Evolutionary conservation across 257 asterid genomes (phyloP), one percentile per base, ranked within the genome.

Genomic region (Fraxinus cuspidata): DNA sequence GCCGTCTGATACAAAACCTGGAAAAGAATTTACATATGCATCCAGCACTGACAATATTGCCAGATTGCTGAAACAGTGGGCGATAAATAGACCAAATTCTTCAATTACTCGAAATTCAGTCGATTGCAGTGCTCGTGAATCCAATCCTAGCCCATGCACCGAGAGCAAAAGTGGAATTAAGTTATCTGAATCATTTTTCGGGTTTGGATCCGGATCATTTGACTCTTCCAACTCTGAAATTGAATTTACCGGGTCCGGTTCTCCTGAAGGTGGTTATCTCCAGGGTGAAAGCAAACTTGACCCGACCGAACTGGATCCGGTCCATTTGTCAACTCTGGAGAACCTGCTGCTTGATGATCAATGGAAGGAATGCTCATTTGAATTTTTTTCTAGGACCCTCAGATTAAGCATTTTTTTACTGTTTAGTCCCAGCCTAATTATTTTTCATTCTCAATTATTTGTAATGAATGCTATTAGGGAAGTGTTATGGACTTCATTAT

Each of bases 31-130:
- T 74, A 25, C 86, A 0, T 95, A 95, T 7, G 99, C 98, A n/a
- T 93, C 96, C 13, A 93, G 90, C 83, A 87, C 97, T 0, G 97
- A 90, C 28, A 95, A 95, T 38, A 95, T 95, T 0, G 94, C 98
- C 0, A 87, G 85, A 80, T 69, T 95, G 80, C 91, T 95, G 0
- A 88, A 93, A 73, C 86, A 74, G 0, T 95, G 99, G 99, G 86
- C 51, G 70, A 87, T 73, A 70, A 81, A 28, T 16, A 68, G 86
- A 3, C 78, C 90, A 0, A 81, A 79, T 18, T 84, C 91, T 47
- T 84, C 89, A 3, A 85, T 88, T 21, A 80, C 88, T 18, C 90
- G 73, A 37, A 82, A 77, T 16, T 85, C 96, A 1, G 78, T 83
- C 10, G 83, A 80, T 29, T 81, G 84, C 19, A 74, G 49, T 7